Conservation (phyloP, 495 filamentous ascomycete genomes). For the Aspergillus avenaceus region DNA sequence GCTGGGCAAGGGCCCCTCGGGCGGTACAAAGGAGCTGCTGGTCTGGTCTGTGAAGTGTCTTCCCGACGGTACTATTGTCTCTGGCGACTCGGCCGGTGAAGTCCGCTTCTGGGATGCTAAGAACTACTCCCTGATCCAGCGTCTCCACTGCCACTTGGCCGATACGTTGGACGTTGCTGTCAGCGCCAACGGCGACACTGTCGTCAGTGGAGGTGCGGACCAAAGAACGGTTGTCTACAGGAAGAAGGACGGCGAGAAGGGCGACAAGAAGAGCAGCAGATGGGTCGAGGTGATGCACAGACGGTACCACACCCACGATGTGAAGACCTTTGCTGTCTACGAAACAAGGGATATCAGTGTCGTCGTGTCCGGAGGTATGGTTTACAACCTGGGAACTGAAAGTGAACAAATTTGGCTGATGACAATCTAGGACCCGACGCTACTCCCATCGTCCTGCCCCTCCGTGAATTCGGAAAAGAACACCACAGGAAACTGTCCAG, state of each 20-base stretch:
- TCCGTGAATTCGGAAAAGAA: slow-evolving; percentile 76
- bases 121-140: slow-evolving; percentile 80
- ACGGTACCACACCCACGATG: slow-evolving; percentile 85
- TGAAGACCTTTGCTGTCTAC: slow-evolving; percentile 90
- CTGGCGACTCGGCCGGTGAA: slow-evolving; percentile 90
- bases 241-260: slow-evolving; percentile 47
- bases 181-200: slow-evolving; percentile 72
- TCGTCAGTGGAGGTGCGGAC: slow-evolving; percentile 92
- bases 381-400: not conserved
- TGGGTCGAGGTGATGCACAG: slow-evolving; percentile 85
- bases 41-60: slow-evolving; percentile 92
- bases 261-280: slow-evolving; percentile 52
- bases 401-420: slow-evolving; percentile 30
- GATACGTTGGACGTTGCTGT: slow-evolving; percentile 82
- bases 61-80: slow-evolving; percentile 83
- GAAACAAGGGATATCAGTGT: slow-evolving; percentile 80
- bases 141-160: slow-evolving; percentile 80
- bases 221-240: slow-evolving; percentile 77
- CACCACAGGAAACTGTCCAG: slow-evolving; percentile 72
- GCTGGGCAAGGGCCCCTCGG: slow-evolving; percentile 68
- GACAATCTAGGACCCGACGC: slow-evolving; percentile 72
- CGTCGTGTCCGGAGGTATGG: slow-evolving; percentile 83
- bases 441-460: slow-evolving; percentile 71
- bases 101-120: slow-evolving; percentile 90
- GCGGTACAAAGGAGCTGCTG: slow-evolving; percentile 76